Evolutionary conservation across 495 filamentous ascomycete species (phyloP), one percentile per base, ranked within the genome.

Genomic region (Lindgomyces ingoldianus): DNA sequence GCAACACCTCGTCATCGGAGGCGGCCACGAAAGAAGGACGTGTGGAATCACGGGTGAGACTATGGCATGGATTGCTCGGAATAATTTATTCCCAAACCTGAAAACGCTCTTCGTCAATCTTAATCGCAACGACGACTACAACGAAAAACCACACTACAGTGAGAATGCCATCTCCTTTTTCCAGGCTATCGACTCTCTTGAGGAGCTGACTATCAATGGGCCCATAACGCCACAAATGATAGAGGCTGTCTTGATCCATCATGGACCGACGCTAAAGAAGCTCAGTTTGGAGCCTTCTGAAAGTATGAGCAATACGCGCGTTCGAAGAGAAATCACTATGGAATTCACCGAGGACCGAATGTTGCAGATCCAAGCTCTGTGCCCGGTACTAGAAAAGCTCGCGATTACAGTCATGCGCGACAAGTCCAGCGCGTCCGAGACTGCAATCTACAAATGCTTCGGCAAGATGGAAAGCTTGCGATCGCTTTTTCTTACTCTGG

Each of bases 81-180:
- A 59, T 45, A 10, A 49, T 14, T 63, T 51, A 29, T 63, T 63
- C 39, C 41, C 60, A 18, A 49, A 19, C n/a, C 9, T 63, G 25
- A 63, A 24, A 63, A 56, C 60, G 30, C 50, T 55, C 6, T 19
- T 49, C 42, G 36, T 55, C 47, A 14, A 45, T 63, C 60, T 63
- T 33, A 41, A 26, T 25, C 60, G 60, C 49, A 51, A 55, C 52
- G 60, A 63, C 39, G 44, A 41, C 19, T 33, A 30, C 30, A 16
- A 46, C 26, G 60, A 63, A 55, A 55, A 39, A 48, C 48, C 60
- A 21, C 49, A 55, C 50, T 63, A 63, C 50, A 55, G 49, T 48
- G 60, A 63, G 25, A 55, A 53, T 55, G 50, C 60, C 46, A 39
- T 63, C 49, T 53, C 60, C 27, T 63, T 63, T 48, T 63, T 63